phyloP scores from a whole-genome alignment of 257 asterid species.

The Solanum stenotomum region DNA sequence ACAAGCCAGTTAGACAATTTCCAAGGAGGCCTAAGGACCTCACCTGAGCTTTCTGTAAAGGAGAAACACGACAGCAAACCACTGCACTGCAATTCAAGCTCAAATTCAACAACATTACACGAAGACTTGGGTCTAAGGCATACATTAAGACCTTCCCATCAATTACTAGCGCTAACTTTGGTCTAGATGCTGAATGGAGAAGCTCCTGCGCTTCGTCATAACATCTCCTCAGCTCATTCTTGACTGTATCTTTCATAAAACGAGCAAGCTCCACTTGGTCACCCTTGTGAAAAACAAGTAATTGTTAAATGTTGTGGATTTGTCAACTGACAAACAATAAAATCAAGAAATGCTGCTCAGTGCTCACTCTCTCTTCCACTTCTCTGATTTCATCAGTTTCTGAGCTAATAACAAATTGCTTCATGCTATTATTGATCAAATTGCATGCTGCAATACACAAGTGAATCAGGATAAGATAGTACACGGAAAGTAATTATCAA shows the following conservation, averaged over 20 bases:
- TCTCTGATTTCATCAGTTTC: slow-evolving; percentile 95
- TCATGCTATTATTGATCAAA: slow-evolving; percentile 85
- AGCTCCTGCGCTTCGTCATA: slow-evolving; percentile 63
- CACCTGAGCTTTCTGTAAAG: slow-evolving; percentile 98
- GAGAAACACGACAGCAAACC: slow-evolving; percentile 98
- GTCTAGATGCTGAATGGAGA: slow-evolving; percentile 47
- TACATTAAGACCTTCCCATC: slow-evolving; percentile 99
- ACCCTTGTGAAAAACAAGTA: slow-evolving; percentile 42
- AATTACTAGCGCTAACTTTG: slow-evolving; percentile 82
- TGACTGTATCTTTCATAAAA: slow-evolving; percentile 72
- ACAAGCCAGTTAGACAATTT: background rate
- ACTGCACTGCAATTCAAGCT: slow-evolving; percentile 98
- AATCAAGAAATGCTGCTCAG: slow-evolving; percentile 21
- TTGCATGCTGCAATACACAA: slow-evolving; percentile 71
- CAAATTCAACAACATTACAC: slow-evolving; percentile 79
- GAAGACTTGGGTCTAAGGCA: slow-evolving; percentile 91
- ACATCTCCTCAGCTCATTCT: slow-evolving; percentile 64
- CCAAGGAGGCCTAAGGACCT: slow-evolving; percentile 13
- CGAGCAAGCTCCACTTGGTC: slow-evolving; percentile 98
- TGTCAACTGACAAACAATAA: slow-evolving; percentile 1
- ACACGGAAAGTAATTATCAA: background rate
- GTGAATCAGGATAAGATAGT: slow-evolving; percentile 9
- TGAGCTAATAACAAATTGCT: slow-evolving; percentile 86
- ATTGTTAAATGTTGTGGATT: background rate
- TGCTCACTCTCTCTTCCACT: slow-evolving; percentile 78